Evolutionary conservation across 306 rosid species (phyloP), one percentile per base, ranked within the genome.

Genomic region (Acmispon strigosus): DNA sequence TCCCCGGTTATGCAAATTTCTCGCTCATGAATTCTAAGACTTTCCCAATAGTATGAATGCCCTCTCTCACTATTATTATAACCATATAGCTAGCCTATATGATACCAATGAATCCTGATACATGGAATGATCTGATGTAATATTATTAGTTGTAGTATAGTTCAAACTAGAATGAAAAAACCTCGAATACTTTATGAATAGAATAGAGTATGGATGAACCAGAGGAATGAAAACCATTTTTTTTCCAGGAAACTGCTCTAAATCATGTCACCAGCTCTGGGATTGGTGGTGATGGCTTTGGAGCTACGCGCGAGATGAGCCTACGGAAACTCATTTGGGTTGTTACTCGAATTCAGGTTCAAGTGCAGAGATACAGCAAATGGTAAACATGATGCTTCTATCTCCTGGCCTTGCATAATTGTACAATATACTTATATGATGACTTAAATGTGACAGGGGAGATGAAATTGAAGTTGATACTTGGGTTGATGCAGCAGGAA

Each of bases 401-500:
- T 6, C 0, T 10, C 56, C 12, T 4, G 29, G 10, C 44, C 34
- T 62, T 68, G 42, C 51, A 39, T 44, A 34, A 18, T 6, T 13
- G n/a, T 42, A 51, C 58, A 41, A 10, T 27, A 52, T 22, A 49
- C 27, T 8, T 0, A 42, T 32, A 41, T 19, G 43, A 9, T 7
- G 43, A 39, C 43, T 8, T 66, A n/a, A 49, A 18, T 74, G 71
- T 76, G 71, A 29, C 84, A 90, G 98, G 98, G 97, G 98, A 81
- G 96, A 93, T 63, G 92, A 84, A 4, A 87, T 90, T 7, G 98
- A 93, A 73, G 82, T 93, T 55, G 96, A 93, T 69, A 93, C 98
- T 5, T 93, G 98, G 98, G 96, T 93, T 62, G 94, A 90, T 66
- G 97, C 98, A 16, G 80, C 88, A 1, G 97, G 97, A 29, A 93